Conservation (phyloP, 768 basidiomycete genomes). For the Boletales sp. region DNA sequence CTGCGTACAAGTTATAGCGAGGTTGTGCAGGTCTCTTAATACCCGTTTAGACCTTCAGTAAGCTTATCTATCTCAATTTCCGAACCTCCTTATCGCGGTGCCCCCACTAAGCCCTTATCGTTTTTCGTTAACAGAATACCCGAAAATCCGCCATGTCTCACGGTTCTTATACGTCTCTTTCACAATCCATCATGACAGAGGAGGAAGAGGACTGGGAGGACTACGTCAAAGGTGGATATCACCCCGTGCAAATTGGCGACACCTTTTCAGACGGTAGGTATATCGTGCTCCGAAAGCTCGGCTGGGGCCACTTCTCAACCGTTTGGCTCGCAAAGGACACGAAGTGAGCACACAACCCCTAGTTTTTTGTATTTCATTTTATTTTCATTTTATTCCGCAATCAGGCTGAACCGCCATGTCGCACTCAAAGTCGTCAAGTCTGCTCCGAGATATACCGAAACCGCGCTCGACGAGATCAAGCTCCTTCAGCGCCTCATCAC, state of each 20-base stretch:
- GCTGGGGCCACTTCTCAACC: conserved; percentile 93
- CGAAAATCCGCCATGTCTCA: conserved; percentile 53
- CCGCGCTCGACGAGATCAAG: conserved; percentile 98
- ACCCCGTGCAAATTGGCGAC: conserved; percentile 95
- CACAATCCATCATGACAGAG: conserved; percentile 79
- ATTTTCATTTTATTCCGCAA: conserved; percentile 14
- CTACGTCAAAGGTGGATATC: conserved; percentile 78
- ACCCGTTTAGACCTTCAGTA: conserved; percentile 26
- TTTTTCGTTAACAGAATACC: conserved; percentile 34
- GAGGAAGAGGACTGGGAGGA: conserved; percentile 95
- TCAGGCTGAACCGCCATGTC: conserved; percentile 91
- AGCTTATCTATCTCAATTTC: conserved; percentile 30
- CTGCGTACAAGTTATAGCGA: neutral
- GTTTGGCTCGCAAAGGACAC: conserved; percentile 86
- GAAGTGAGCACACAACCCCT: conserved; percentile 49
- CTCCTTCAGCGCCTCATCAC: conserved; percentile 93
- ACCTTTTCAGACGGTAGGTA: conserved; percentile 85
- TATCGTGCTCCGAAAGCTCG: conserved; percentile 88
- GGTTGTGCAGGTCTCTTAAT: conserved; percentile 7
- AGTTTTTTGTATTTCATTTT: conserved; percentile 4
- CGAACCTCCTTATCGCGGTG: conserved; percentile 29
- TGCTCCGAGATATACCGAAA: conserved; percentile 94
- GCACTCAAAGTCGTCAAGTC: conserved; percentile 99
- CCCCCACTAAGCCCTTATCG: conserved; percentile 27
- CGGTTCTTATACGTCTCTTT: conserved; percentile 71